phyloP scores from a whole-genome alignment of 2,329 filamentous ascomycete species.

The Xylariaceae sp. region DNA sequence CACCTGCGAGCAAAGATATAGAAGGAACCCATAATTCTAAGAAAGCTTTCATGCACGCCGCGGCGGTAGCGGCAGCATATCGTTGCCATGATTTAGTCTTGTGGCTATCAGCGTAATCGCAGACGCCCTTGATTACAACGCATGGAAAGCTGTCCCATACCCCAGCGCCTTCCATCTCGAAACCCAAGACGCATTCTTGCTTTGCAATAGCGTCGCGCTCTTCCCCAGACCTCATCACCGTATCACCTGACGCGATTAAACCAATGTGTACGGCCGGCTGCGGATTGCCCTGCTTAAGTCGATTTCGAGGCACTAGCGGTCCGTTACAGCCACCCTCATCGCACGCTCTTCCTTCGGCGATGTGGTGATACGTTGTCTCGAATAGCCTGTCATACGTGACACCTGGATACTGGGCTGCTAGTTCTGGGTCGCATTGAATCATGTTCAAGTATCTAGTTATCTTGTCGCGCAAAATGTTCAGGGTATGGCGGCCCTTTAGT shows the following conservation, averaged over 20 bases:
- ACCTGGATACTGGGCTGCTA: slow-evolving; percentile 25
- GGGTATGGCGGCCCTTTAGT: slow-evolving; percentile 32
- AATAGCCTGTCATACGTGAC: slow-evolving; percentile 28
- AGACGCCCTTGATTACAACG: background rate
- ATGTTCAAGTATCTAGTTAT: slow-evolving; percentile 17
- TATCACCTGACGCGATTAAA: slow-evolving; percentile 47
- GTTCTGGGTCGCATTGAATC: slow-evolving; percentile 14
- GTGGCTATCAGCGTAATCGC: background rate
- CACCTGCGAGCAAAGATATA: too few relatives aligned
- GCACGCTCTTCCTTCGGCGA: slow-evolving; percentile 15
- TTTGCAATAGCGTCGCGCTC: slow-evolving; percentile 45
- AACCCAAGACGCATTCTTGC: slow-evolving; percentile 33
- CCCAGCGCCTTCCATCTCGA: background rate
- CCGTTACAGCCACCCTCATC: too few relatives aligned
- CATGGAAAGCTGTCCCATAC: background rate
- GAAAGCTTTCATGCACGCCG: slow-evolving; percentile 16
- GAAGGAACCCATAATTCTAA: too few relatives aligned
- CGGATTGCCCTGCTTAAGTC: slow-evolving; percentile 17
- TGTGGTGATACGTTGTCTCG: slow-evolving; percentile 27
- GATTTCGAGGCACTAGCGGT: slow-evolving; percentile 38
- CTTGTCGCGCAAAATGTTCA: slow-evolving; percentile 15
- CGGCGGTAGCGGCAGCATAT: slow-evolving; percentile 16
- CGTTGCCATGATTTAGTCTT: background rate
- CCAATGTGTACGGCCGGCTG: slow-evolving; percentile 46
- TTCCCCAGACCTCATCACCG: slow-evolving; percentile 48